A percentile compares a stretch with the other conserved stretches of the same genome.
Conservation (phyloP, 2,329 filamentous ascomycete species). For the Cercospora zeina region DNA sequence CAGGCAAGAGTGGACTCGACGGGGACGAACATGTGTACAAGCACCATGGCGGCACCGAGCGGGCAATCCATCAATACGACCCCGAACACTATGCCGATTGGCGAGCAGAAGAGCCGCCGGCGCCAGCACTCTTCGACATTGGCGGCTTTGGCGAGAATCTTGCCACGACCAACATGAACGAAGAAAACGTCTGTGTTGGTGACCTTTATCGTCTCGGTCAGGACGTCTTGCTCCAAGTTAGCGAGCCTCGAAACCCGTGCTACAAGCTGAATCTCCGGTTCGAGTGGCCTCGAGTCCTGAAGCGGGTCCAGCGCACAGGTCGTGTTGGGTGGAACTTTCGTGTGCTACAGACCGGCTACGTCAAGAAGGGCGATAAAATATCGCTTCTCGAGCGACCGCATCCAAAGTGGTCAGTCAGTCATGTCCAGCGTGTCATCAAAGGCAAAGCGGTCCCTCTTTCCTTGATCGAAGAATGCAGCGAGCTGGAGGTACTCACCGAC, state of each 20-base stretch:
- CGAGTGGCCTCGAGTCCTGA: slow-evolving; percentile 23
- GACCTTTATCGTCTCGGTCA: slow-evolving; percentile 55
- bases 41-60: slow-evolving; percentile 62
- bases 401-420: slow-evolving; percentile 63
- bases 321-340: slow-evolving; percentile 25
- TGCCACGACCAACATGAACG: slow-evolving; percentile 58
- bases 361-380: slow-evolving; percentile 60
- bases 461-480: slow-evolving; percentile 47
- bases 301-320: slow-evolving; percentile 21
- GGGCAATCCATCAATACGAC: slow-evolving; percentile 61
- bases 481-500: slow-evolving; percentile 33
- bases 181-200: slow-evolving; percentile 64
- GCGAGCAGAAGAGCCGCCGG: slow-evolving; percentile 53
- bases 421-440: slow-evolving; percentile 51
- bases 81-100: slow-evolving; percentile 58
- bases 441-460: slow-evolving; percentile 59
- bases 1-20: slow-evolving; percentile 53
- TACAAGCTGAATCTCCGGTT: slow-evolving; percentile 67
- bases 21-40: slow-evolving; percentile 61
- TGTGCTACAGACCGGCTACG: slow-evolving; percentile 44
- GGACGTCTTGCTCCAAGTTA: slow-evolving; percentile 57
- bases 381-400: slow-evolving; percentile 56
- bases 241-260: slow-evolving; percentile 62
- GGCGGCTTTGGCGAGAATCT: slow-evolving; percentile 65
- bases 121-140: slow-evolving; percentile 51